phyloP scores from a whole-genome alignment of 2,329 filamentous ascomycete species.

The Ophiocordyceps australis region DNA sequence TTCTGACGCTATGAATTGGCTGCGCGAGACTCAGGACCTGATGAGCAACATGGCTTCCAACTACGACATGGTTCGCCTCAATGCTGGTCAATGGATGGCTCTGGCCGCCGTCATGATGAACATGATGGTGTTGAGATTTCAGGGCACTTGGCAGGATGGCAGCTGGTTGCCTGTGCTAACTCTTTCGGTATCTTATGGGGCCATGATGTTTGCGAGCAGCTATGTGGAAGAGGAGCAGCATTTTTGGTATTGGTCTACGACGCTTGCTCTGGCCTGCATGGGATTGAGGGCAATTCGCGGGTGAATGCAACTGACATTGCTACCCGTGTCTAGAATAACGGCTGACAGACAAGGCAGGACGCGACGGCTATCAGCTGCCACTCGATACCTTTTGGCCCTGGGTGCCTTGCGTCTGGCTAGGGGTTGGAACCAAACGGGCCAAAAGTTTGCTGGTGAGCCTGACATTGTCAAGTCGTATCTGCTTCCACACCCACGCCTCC shows the following conservation, averaged over 20 bases:
- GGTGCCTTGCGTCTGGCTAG: slow-evolving; percentile 46
- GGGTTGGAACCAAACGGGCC: slow-evolving; percentile 92
- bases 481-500: slow-evolving; percentile 37
- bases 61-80: slow-evolving; percentile 55
- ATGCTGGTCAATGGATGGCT: slow-evolving; percentile 22
- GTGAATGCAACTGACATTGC: slow-evolving; percentile 8
- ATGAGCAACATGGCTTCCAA: slow-evolving; percentile 88
- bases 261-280: slow-evolving; percentile 46
- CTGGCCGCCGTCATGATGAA: slow-evolving; percentile 10
- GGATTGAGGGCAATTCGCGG: slow-evolving; percentile 25
- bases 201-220: slow-evolving; percentile 96
- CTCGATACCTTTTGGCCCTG: slow-evolving; percentile 28
- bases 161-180: slow-evolving; percentile 23
- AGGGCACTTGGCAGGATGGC: slow-evolving; percentile 3
- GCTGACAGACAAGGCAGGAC: slow-evolving; percentile 6
- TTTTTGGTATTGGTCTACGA: slow-evolving; percentile 89
- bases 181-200: slow-evolving; percentile 45
- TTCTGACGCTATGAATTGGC: slow-evolving; percentile 36
- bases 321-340: neutral
- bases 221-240: slow-evolving; percentile 98
- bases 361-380: slow-evolving; percentile 8
- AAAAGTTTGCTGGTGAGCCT: slow-evolving; percentile 82
- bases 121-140: slow-evolving; percentile 2
- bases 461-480: slow-evolving; percentile 68
- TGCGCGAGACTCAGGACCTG: slow-evolving; percentile 52